Conservation (phyloP, 257 asterid species). For the Mentha longifolia region DNA sequence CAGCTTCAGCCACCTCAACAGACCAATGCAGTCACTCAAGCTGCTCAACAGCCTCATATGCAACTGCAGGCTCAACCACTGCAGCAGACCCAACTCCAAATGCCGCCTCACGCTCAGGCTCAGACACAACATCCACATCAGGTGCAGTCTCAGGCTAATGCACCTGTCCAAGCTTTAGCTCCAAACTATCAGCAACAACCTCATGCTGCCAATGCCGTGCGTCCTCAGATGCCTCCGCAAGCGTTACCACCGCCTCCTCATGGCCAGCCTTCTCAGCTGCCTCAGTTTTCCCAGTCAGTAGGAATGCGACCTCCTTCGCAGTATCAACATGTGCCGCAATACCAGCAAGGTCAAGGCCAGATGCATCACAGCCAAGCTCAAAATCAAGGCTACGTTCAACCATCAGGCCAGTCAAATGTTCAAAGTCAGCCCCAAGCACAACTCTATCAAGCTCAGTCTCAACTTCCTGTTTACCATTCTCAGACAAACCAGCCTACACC, state of each 20-base stretch:
- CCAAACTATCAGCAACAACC: conserved; percentile 57
- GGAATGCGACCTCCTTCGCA: conserved; percentile 59
- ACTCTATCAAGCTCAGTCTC: conserved; percentile 47
- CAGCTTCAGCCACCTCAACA: conserved; percentile 18
- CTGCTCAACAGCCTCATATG: conserved; percentile 31
- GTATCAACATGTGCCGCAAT: conserved; percentile 58
- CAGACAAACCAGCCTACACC: conserved; percentile 56
- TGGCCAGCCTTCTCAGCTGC: conserved; percentile 46
- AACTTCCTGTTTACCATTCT: conserved; percentile 50
- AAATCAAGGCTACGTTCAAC: conserved; percentile 41
- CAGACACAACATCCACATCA: conserved; percentile 45
- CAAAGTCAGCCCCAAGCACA: conserved; percentile 59
- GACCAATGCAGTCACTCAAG: conserved; percentile 16
- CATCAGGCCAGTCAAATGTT: conserved; percentile 43
- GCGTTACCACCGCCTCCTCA: conserved; percentile 51
- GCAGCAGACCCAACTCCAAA: conserved; percentile 38
- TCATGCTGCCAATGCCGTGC: conserved; percentile 42
- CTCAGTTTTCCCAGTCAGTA: conserved; percentile 45
- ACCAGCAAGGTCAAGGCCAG: conserved; percentile 55
- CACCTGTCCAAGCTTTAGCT: conserved; percentile 47
- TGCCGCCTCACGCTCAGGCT: conserved; percentile 40
- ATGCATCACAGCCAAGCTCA: conserved; percentile 50
- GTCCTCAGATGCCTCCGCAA: conserved; percentile 52
- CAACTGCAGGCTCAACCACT: conserved; percentile 48
- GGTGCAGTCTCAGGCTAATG: conserved; percentile 41